Percentiles rank a stretch among this genome's conserved stretches.
Conservation (phyloP, 306 rosid species). For the Hippophae rhamnoides region DNA sequence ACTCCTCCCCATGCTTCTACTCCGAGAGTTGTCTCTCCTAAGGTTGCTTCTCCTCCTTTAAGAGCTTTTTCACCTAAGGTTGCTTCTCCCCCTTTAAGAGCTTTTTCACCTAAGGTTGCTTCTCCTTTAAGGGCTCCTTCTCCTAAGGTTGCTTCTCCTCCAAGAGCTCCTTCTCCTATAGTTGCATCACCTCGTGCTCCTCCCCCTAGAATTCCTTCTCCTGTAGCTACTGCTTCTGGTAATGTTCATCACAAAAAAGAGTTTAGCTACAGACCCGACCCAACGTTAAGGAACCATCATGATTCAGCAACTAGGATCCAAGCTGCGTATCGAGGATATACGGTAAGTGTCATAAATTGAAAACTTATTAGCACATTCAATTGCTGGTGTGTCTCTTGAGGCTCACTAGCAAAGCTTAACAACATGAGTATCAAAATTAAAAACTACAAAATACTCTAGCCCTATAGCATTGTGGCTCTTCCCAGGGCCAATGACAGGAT, state of each 20-base stretch:
- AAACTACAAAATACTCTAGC: neutral
- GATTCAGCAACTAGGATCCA: slow-evolving; percentile 88
- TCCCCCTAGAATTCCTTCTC: slow-evolving; percentile 27
- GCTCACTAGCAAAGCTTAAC: neutral
- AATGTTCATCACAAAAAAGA: slow-evolving; percentile 42
- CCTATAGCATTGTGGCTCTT: too few relatives aligned
- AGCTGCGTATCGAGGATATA: slow-evolving; percentile 76
- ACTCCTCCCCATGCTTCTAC: slow-evolving; percentile 26
- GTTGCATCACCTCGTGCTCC: slow-evolving; percentile 17
- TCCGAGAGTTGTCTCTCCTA: slow-evolving; percentile 40
- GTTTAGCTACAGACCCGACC: slow-evolving; percentile 61
- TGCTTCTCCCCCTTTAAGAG: slow-evolving; percentile 17
- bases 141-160: slow-evolving; percentile 21
- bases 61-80: slow-evolving; percentile 39
- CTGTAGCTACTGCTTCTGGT: slow-evolving; percentile 48
- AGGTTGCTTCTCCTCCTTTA: slow-evolving; percentile 36
- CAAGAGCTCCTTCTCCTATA: slow-evolving; percentile 32
- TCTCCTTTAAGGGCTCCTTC: slow-evolving; percentile 22
- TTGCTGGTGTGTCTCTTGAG: neutral
- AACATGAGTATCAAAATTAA: neutral
- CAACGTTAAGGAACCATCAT: slow-evolving; percentile 62
- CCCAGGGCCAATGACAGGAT: too few relatives aligned
- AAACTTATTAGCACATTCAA: neutral
- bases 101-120: slow-evolving; percentile 35
- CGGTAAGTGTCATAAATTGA: slow-evolving; percentile 36